Evolutionary conservation across 2,329 filamentous ascomycete species (phyloP), one percentile per base, ranked within the genome.

Genomic region (Knufia petricola): DNA sequence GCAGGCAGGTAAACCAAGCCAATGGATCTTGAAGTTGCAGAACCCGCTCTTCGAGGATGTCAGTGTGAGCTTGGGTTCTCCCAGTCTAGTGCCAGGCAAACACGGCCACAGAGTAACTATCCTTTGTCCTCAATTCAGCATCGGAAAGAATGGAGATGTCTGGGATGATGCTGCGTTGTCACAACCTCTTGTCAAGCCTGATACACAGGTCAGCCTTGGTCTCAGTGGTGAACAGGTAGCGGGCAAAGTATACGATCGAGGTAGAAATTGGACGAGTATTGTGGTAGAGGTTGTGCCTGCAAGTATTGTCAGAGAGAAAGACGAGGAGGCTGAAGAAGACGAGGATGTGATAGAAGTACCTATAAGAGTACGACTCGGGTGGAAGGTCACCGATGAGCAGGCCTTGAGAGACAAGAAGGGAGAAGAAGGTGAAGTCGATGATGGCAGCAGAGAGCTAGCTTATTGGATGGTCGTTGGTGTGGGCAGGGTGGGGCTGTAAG

Each of bases 391-490:
- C 10, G 50, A 52, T 32, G 40, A 42, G 32, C 48, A 49, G 28
- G 40, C 40, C 20, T 24, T 43, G 15, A 44, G 28, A 9, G 82
- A 79, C 10, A 65, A 63, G 50, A 62, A 51, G 41, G 51, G 45
- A 43, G 64, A 63, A 59, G 60, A 67, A 1, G 77, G 76, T 57
- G 81, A 75, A 64, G 79, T 78, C 38, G 78, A 72, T 41, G 82
- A 76, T 64, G 85, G 90, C 67, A 90, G 82, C 71, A 79, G 85
- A 61, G 92, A 96, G 63, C 69, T 96, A 66, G 88, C 88, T 48
- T 96, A 95, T 67, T 98, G 92, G 92, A 88, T 86, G 69, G 88
- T 94, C 17, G 72, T 96, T 30, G 90, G 90, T 2, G 78, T 94
- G 50, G 92, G 92, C 8, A 81, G 81, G 60, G 92, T 96, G 60